A percentile compares a stretch with the other conserved stretches of the same genome.
Conservation (phyloP, 2,329 filamentous ascomycete species). For the Venturia pyrina region DNA sequence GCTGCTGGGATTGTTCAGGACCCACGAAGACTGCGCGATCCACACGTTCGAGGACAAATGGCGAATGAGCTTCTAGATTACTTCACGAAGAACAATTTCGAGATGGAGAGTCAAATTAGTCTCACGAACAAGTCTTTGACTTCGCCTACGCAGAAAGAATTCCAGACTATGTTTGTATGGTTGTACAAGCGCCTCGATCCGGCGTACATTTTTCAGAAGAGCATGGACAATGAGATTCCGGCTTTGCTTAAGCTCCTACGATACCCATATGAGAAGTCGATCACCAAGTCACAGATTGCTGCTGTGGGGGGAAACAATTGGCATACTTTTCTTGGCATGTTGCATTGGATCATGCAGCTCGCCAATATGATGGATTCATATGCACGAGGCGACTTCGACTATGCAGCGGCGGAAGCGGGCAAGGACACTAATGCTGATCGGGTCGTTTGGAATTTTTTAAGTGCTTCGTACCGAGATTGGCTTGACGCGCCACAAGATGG, state of each 20-base stretch:
- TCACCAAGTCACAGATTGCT: constrained; percentile 90
- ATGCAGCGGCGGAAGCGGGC: constrained; percentile 79
- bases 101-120: constrained; percentile 93
- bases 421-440: constrained; percentile 81
- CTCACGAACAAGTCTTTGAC: constrained; percentile 86
- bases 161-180: constrained; percentile 97
- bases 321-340: constrained; percentile 83
- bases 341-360: constrained; percentile 99
- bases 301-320: constrained; percentile 96
- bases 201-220: constrained; percentile 84
- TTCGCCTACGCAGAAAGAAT: constrained; percentile 95
- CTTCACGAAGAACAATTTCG: constrained; percentile 86
- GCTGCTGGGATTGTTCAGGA: constrained; percentile 76
- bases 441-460: constrained; percentile 90
- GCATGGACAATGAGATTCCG: constrained; percentile 90
- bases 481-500: constrained; percentile 63
- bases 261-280: constrained; percentile 90
- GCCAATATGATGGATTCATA: constrained; percentile 89
- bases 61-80: constrained; percentile 87
- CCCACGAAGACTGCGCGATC: constrained; percentile 75
- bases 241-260: constrained; percentile 85
- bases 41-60: constrained; percentile 69
- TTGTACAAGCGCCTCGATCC: constrained; percentile 94
- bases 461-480: constrained; percentile 87
- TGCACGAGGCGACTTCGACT: constrained; percentile 67